A percentile compares a stretch with the other conserved stretches of the same genome.
These are phyloP conservation scores for Mucor plumbeus DNA, from an alignment of 371 early-diverging fungal genomes.

Conservation along the genomic window DNA sequence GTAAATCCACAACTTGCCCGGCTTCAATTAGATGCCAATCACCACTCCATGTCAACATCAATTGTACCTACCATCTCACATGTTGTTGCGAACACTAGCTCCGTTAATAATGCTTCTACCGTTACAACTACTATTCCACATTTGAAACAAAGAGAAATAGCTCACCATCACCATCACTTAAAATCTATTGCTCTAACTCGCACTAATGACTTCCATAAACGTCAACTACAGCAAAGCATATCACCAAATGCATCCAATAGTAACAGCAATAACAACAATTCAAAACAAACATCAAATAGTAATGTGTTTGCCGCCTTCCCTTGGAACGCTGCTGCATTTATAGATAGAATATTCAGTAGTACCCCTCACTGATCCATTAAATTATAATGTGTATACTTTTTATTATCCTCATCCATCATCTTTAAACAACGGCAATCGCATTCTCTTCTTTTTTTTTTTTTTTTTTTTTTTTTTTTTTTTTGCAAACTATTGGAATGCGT, in stretches of 20 bases:
- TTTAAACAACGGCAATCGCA: background rate
- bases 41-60: constrained; percentile 3
- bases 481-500: background rate
- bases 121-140: constrained; percentile 12
- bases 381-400: background rate
- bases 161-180: constrained; percentile 28
- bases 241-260: background rate
- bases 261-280: background rate
- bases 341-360: constrained; percentile 1
- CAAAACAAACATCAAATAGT: background rate
- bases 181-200: constrained; percentile 27
- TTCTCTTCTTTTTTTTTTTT: background rate
- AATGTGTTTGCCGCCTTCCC: background rate
- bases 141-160: constrained; percentile 30
- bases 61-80: background rate
- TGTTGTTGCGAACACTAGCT: background rate
- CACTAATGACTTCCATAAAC: background rate
- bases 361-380: background rate
- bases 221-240: background rate
- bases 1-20: background rate
- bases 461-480: background rate
- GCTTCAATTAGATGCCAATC: background rate
- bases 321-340: constrained; percentile 4
- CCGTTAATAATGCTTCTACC: background rate
- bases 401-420: background rate